Evolutionary conservation across 495 filamentous ascomycete species (phyloP).

Genomic region (Cudoniella acicularis): DNA sequence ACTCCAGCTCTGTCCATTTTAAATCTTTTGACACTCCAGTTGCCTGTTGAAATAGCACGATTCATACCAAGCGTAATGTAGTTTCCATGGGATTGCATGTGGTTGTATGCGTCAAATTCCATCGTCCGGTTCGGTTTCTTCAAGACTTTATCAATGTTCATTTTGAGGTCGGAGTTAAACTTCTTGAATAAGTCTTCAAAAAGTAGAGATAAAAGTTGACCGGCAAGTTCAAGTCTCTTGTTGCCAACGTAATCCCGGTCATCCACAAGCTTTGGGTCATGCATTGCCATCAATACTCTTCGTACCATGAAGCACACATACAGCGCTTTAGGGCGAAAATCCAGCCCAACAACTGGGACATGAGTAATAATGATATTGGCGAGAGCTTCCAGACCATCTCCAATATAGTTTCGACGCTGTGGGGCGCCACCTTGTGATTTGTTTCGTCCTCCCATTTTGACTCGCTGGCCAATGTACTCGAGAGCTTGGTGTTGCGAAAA

Average conservation of each 20-base stretch:
- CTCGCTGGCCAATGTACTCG: constrained; percentile 79
- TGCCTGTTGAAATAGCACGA: constrained; percentile 91
- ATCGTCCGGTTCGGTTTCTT: constrained; percentile 83
- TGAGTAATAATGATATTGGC: constrained; percentile 90
- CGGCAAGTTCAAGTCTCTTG: constrained; percentile 89
- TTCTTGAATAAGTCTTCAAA: constrained; percentile 98
- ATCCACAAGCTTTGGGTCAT: constrained; percentile 83
- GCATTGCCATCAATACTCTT: constrained; percentile 87
- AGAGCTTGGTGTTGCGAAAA: constrained; percentile 92
- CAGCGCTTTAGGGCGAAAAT: constrained; percentile 91
- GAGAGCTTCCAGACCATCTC: constrained; percentile 88
- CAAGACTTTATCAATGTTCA: constrained; percentile 87
- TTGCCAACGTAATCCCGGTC: constrained; percentile 98
- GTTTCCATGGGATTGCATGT: constrained; percentile 71
- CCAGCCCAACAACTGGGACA: constrained; percentile 80
- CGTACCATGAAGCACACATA: constrained; percentile 96
- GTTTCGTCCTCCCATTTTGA: constrained; percentile 75
- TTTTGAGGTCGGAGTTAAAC: constrained; percentile 80
- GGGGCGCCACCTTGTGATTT: constrained; percentile 41
- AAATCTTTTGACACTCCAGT: constrained; percentile 96
- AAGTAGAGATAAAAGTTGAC: constrained; percentile 88
- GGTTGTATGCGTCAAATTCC: constrained; percentile 77
- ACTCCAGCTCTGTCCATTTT: constrained; percentile 98
- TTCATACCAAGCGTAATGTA: constrained; percentile 88
- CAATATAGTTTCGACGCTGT: constrained; percentile 63